Evolutionary conservation across 345 rosid genomes (phyloP).

Genomic region (Moricandia arvensis): DNA sequence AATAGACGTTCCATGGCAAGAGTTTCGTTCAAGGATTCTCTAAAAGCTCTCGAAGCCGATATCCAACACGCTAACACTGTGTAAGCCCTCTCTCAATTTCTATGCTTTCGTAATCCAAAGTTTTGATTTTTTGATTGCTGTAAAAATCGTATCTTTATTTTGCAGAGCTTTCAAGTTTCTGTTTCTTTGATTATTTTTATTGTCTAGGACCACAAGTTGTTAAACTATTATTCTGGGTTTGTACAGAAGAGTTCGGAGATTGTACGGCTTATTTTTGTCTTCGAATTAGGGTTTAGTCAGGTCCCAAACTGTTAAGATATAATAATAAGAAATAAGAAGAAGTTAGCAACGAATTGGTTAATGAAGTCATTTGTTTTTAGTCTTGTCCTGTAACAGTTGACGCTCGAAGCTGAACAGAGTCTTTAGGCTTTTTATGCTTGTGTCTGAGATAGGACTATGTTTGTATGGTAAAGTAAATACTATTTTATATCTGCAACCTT

Average conservation of each 20-base stretch:
- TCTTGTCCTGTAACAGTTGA: constrained; percentile 20
- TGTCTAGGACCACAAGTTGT: constrained; percentile 22
- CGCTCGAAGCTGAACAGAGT: not conserved
- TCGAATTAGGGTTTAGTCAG: constrained; percentile 7
- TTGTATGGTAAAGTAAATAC: not conserved
- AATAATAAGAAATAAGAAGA: not conserved
- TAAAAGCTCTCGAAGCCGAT: constrained; percentile 91
- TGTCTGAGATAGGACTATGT: not conserved
- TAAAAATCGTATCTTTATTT: not conserved
- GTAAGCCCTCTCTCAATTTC: constrained; percentile 42
- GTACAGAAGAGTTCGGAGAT: not conserved
- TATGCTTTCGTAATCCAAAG: constrained; percentile 8
- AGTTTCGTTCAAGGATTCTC: constrained; percentile 79
- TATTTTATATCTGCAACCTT: too few relatives aligned
- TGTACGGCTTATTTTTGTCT: constrained; percentile 1
- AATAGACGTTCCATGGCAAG: constrained; percentile 56
- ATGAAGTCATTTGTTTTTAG: constrained; percentile 1
- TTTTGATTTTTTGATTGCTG: not conserved
- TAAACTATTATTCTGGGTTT: not conserved
- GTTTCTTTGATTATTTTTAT: not conserved
- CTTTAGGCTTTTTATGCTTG: not conserved
- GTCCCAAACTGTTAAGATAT: not conserved
- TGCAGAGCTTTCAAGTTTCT: constrained; percentile 7
- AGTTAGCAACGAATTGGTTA: not conserved
- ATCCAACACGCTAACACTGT: constrained; percentile 89